Evolutionary conservation across 345 rosid species (phyloP), one percentile per base, ranked within the genome.

Genomic region (Hevea brasiliensis): DNA sequence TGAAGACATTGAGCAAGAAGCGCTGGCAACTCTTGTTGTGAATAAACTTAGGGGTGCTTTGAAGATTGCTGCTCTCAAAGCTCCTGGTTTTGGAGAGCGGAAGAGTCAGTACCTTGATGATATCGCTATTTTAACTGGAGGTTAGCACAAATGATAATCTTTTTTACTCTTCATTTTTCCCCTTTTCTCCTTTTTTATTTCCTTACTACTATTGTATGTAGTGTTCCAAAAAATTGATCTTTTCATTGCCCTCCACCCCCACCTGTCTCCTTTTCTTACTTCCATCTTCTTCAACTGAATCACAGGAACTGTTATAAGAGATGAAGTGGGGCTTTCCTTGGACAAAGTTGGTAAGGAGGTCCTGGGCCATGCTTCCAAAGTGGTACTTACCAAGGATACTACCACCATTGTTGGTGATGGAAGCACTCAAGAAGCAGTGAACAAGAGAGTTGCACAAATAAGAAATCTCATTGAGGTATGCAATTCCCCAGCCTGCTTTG

Each of bases 1-100:
- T 1, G 99, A 95, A 82, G 99, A 95, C 77, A 95, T 95, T 72
- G 99, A 95, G 73, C 99, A 95, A 71, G 99, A 95, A 80, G 98
- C 99, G 18, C 76, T 92, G 68, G 99, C 98, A 7, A 94, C 98
- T 77, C 93, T 94, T 82, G 99, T 92, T 68, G 97, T 92, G 67
- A 94, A 90, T 86, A 94, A 89, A 77, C 92, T 94, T 70, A 89
- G 97, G 81, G 99, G 99, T 23, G 74, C 98, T 68, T 61, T 94
- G 74, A 94, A 92, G 83, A 89, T 94, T 79, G 98, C 98, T 54
- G 98, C 97, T 77, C 90, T 94, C 40, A 94, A 87, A 79, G 98
- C 97, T 81, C 97, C 97, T 73, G 98, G 98, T 45, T 94, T 94
- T 78, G 98, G 97, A 70, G 97, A 94, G 79, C 92, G 97, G 71